Percentiles rank a stretch among this genome's conserved stretches.
Conservation (phyloP, 2,329 filamentous ascomycete genomes). For the Alternaria rosae region DNA sequence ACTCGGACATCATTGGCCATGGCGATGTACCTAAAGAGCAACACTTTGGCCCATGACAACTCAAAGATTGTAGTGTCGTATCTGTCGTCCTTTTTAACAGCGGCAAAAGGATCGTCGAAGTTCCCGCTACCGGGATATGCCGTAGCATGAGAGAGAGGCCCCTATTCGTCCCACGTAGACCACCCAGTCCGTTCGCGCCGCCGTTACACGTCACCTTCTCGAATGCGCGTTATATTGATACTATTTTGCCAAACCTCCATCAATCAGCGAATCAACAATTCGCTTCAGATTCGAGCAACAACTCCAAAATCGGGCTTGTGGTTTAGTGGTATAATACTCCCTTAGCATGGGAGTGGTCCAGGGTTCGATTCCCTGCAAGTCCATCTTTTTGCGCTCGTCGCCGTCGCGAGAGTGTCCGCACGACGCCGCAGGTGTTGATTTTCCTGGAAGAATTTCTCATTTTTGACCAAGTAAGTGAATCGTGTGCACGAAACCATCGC, state of each 20-base stretch:
- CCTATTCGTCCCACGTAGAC: background rate
- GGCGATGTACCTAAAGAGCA: background rate
- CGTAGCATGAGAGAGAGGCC: background rate
- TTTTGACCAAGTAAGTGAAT: background rate
- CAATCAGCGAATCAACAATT: background rate
- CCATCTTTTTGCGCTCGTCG: slow-evolving; percentile 8
- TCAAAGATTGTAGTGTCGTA: background rate
- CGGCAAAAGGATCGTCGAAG: background rate
- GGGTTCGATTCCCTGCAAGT: slow-evolving; percentile 19
- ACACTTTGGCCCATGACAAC: background rate
- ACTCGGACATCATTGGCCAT: background rate
- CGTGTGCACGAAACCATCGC: background rate
- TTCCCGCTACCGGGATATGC: background rate
- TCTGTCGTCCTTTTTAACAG: background rate
- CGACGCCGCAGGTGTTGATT: background rate
- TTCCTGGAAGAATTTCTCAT: background rate
- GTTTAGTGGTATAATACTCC: slow-evolving; percentile 18
- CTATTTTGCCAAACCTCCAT: background rate
- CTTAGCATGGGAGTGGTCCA: slow-evolving; percentile 17
- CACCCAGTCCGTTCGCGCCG: background rate
- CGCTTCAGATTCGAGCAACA: background rate
- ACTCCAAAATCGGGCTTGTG: slow-evolving; percentile 5
- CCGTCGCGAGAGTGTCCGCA: background rate
- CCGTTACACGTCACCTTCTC: background rate
- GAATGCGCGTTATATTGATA: background rate